Evolutionary conservation across 2,329 filamentous ascomycete genomes (phyloP), one percentile per base, ranked within the genome.

Genomic region (Apiospora rasikravindrae): DNA sequence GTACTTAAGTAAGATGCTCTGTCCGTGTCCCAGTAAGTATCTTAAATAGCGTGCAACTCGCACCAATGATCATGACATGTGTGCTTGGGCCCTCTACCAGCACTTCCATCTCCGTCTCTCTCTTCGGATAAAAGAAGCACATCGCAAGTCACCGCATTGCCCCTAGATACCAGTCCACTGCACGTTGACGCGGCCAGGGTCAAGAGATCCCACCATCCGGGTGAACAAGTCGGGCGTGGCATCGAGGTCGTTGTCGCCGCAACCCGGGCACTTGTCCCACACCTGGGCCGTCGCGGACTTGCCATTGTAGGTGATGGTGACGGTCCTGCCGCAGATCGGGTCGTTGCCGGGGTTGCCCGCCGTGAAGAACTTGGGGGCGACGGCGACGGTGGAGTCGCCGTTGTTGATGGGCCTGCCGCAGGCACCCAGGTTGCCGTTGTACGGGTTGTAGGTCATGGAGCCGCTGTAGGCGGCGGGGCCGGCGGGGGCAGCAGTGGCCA

Each of bases 181-280:
- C 16, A 64, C 19, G 16, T 11, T 37, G 53, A 64, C 53, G 1
- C 29, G 29, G 29, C 29, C 53, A n/a, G 53, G 53, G 4, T n/a
- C 53, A 8, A 19, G n/a, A 2, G 53, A 64, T 22, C 53, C 53
- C 53, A 40, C 77, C 26, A 80, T 42, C 16, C 73, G 33, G 71
- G 74, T 26, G 72, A 80, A 81, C 44, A 80, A 77, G 72, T 75
- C 67, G 6, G 78, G 73, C 11, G 79, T 78, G 72, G 80, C 80
- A 57, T 81, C 80, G 74, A 81, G 77, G 67, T 75, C 70, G 4
- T 74, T 75, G 33, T 69, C 70, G 11, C 72, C 73, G 73, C 80
- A 81, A 33, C 53, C 69, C 29, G 75, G 72, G 73, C 80, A 81
- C 74, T 78, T 78, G 74, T 81, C 80, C 64, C 77, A 79, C 53